Evolutionary conservation across 1,284 basidiomycete genomes (phyloP).

Genomic region (Irpex sp.): DNA sequence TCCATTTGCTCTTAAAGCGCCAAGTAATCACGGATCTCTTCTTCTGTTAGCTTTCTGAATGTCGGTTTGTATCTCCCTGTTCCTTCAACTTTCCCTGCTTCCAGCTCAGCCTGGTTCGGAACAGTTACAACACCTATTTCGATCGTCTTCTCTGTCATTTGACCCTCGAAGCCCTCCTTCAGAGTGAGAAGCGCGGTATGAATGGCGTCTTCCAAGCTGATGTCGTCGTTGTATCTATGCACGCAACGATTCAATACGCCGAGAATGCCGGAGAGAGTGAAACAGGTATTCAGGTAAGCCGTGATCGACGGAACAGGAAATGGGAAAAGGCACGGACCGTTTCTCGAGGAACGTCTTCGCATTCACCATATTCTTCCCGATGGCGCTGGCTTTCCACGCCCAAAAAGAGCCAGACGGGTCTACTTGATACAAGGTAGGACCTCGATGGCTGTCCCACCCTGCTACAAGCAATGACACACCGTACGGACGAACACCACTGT

Average conservation of each 20-base stretch:
- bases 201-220: slow-evolving; percentile 98
- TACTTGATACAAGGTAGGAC: slow-evolving; percentile 95
- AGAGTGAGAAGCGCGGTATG: slow-evolving; percentile 98
- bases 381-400: slow-evolving; percentile 99
- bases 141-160: slow-evolving; percentile 99
- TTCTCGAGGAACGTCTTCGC: slow-evolving; percentile 99
- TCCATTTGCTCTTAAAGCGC: slow-evolving; percentile 49
- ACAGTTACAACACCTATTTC: slow-evolving; percentile 96
- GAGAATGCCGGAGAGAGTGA: neutral
- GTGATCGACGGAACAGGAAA: slow-evolving; percentile 2
- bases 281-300: neutral
- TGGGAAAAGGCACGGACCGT: slow-evolving; percentile 51
- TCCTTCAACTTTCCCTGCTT: slow-evolving; percentile 69
- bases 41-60: slow-evolving; percentile 91
- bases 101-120: slow-evolving; percentile 74
- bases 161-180: slow-evolving; percentile 98
- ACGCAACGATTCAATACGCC: neutral
- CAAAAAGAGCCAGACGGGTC: slow-evolving; percentile 98
- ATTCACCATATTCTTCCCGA: slow-evolving; percentile 99
- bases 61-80: slow-evolving; percentile 78
- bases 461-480: slow-evolving; percentile 96
- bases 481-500: slow-evolving; percentile 95
- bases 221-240: slow-evolving; percentile 95
- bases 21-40: slow-evolving; percentile 93
- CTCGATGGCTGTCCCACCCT: slow-evolving; percentile 91